These are phyloP conservation scores for Stachybotrys chlorohalonatus DNA, from an alignment of 2,329 filamentous ascomycete species.

Conservation along the genomic window DNA sequence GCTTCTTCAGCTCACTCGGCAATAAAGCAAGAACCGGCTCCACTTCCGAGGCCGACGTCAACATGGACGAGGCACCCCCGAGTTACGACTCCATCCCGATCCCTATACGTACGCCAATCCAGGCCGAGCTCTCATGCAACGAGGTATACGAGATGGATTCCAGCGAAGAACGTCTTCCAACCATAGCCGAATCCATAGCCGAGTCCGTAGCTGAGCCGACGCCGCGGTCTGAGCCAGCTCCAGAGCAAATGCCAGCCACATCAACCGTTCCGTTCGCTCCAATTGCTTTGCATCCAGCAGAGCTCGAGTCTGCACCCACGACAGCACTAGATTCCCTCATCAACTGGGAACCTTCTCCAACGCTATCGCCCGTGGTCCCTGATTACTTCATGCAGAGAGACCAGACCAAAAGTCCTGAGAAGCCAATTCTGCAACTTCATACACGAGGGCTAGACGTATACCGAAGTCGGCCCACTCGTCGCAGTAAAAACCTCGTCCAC, in stretches of 20 bases:
- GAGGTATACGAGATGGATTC: constrained; percentile 47
- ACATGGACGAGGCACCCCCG: constrained; percentile 30
- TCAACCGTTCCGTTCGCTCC: constrained; percentile 11
- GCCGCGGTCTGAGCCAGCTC: constrained; percentile 3
- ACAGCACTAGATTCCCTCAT: constrained; percentile 7
- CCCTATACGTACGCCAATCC: constrained; percentile 5
- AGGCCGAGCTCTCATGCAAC: constrained; percentile 34
- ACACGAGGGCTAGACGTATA: constrained; percentile 25
- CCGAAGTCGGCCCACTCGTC: constrained; percentile 16
- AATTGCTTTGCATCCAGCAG: constrained; percentile 12
- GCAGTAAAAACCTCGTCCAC: constrained; percentile 34
- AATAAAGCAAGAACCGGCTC: constrained; percentile 32
- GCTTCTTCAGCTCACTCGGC: constrained; percentile 43
- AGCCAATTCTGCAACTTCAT: constrained; percentile 28
- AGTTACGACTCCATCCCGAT: constrained; percentile 35
- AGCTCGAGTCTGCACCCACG: constrained; percentile 11
- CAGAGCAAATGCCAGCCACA: constrained; percentile 5
- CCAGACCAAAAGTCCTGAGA: constrained; percentile 8
- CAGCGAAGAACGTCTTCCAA: constrained; percentile 26
- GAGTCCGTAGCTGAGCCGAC: constrained; percentile 7
- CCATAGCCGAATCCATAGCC: constrained; percentile 17
- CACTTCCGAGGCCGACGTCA: constrained; percentile 13
- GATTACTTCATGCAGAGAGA: constrained; percentile 12
- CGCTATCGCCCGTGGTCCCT: constrained; percentile 13
- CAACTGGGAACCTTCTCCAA: constrained; percentile 14